Evolutionary conservation across 306 rosid species (phyloP).

Genomic region (Rosa chinensis): DNA sequence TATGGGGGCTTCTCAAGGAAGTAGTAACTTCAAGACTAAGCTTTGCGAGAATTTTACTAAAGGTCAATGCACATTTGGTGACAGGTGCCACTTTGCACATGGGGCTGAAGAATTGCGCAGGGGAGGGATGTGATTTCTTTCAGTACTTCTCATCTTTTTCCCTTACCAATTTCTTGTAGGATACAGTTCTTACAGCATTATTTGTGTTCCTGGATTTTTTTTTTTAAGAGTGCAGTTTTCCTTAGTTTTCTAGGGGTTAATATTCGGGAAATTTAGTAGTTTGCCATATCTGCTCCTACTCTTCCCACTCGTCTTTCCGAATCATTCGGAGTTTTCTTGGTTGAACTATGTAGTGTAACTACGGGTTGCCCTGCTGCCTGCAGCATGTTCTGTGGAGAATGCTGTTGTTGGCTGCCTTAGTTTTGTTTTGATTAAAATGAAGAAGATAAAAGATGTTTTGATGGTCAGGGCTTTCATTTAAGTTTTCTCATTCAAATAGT

Average conservation of each 20-base stretch:
- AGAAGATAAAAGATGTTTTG: neutral
- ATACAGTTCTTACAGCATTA: slow-evolving; percentile 10
- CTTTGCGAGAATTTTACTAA: slow-evolving; percentile 69
- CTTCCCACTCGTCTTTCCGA: neutral
- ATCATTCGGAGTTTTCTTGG: neutral
- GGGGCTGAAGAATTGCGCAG: slow-evolving; percentile 71
- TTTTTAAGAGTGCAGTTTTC: slow-evolving; percentile 7
- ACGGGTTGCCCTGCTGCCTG: neutral
- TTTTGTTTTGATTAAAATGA: neutral
- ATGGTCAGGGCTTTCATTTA: neutral
- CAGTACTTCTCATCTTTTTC: neutral
- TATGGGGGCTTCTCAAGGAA: slow-evolving; percentile 28
- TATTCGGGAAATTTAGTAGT: slow-evolving; percentile 8
- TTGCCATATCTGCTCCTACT: neutral
- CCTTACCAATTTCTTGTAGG: slow-evolving; percentile 5
- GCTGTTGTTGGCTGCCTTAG: neutral
- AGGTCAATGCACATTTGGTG: slow-evolving; percentile 84
- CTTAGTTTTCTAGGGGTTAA: slow-evolving; percentile 11
- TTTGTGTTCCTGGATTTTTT: slow-evolving; percentile 5
- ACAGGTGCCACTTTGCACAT: slow-evolving; percentile 85
- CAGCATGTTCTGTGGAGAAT: neutral
- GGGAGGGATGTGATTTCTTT: slow-evolving; percentile 36
- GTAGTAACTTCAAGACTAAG: slow-evolving; percentile 75
- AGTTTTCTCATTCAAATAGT: neutral
- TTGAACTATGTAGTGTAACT: neutral